Percentiles rank a stretch among this genome's conserved stretches.
phyloP scores from a whole-genome alignment of 495 filamentous ascomycete genomes.

The Podospora anserina region DNA sequence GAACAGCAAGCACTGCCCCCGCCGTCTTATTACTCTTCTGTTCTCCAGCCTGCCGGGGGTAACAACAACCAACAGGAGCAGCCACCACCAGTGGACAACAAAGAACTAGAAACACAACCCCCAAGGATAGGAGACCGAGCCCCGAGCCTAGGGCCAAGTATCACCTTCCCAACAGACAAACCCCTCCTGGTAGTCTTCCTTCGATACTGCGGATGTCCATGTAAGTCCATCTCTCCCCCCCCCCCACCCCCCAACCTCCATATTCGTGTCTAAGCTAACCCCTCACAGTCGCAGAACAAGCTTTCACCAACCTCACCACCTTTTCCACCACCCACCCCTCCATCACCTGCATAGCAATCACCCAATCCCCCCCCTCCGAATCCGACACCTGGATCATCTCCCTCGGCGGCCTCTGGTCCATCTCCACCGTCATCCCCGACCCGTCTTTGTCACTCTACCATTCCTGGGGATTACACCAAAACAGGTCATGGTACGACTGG shows the following conservation, averaged over 20 bases:
- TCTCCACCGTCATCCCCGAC: conserved; percentile 53
- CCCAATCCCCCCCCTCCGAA: conserved; percentile 41
- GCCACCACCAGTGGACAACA: neutral
- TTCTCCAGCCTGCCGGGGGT: neutral
- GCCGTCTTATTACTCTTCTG: neutral
- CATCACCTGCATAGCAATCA: conserved; percentile 46
- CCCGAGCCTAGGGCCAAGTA: conserved; percentile 30
- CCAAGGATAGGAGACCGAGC: conserved; percentile 47
- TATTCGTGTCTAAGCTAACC: neutral
- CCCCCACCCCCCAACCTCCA: neutral
- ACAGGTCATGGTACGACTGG: conserved; percentile 50
- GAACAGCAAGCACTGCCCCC: neutral
- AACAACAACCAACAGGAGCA: neutral
- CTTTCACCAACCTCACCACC: conserved; percentile 9
- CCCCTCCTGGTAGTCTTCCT: conserved; percentile 56
- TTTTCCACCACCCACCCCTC: conserved; percentile 34
- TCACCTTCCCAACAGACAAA: conserved; percentile 45
- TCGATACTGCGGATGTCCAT: conserved; percentile 61
- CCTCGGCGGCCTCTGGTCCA: conserved; percentile 52
- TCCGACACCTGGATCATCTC: conserved; percentile 55
- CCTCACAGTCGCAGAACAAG: neutral
- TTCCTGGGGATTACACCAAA: conserved; percentile 53
- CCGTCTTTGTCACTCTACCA: conserved; percentile 48
- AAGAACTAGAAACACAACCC: conserved; percentile 27
- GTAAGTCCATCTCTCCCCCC: conserved; percentile 31